phyloP scores from a whole-genome alignment of 192 early-diverging fungal genomes.

The Piromyces finnis region DNA sequence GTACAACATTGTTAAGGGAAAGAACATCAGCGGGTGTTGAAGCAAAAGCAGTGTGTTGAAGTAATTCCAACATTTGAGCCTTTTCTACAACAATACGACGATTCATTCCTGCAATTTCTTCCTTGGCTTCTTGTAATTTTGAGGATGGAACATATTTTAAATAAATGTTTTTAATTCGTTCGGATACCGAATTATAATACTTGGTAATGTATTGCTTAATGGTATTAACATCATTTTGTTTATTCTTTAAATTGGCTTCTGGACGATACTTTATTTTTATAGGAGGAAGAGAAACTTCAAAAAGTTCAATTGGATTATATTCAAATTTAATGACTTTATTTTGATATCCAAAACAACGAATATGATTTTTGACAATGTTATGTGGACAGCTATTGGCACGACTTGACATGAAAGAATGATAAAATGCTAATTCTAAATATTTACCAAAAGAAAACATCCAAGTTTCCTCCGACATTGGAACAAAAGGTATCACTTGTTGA shows the following conservation, averaged over 20 bases:
- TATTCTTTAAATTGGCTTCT: conserved; percentile 43
- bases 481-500: conserved; percentile 40
- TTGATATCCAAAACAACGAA: conserved; percentile 64
- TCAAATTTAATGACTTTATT: conserved; percentile 63
- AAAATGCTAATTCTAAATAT: conserved; percentile 81
- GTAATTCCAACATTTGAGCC: conserved; percentile 59
- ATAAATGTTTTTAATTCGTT: conserved; percentile 61
- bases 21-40: conserved; percentile 60
- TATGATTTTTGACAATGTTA: conserved; percentile 61
- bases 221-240: conserved; percentile 52
- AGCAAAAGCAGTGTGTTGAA: conserved; percentile 67
- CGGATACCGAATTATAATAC: conserved; percentile 75
- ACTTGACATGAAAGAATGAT: conserved; percentile 45
- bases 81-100: conserved; percentile 56
- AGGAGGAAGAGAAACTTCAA: conserved; percentile 55
- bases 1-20: conserved; percentile 59
- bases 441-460: conserved; percentile 97
- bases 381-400: conserved; percentile 62
- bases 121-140: conserved; percentile 50
- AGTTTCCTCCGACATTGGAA: conserved; percentile 65
- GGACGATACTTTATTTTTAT: conserved; percentile 38
- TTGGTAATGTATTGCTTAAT: conserved; percentile 47
- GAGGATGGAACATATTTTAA: conserved; percentile 55
- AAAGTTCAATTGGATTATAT: conserved; percentile 47
- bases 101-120: conserved; percentile 47